Evolutionary conservation across 1,139 yeast genomes (phyloP), one percentile per base, ranked within the genome.

Genomic region (Blastobotrys indianensis): DNA sequence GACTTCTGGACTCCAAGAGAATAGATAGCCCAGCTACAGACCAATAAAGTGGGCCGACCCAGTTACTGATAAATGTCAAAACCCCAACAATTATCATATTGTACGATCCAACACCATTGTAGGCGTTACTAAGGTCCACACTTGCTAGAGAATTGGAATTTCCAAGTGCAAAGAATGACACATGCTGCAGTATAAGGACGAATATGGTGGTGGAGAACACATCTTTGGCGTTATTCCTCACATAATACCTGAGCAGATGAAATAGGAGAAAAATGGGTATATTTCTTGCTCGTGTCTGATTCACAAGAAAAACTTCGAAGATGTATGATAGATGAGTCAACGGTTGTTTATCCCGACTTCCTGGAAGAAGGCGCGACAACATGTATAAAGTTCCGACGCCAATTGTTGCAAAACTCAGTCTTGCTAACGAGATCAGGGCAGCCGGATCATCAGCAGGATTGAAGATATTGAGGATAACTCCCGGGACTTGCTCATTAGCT

Each of bases 131-230:
- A 28, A 92, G 72, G 58, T 92, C 97, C 20, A 92, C 80, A 0
- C 97, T 84, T 0, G 97, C 94, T 55, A 92, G 74, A 42, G 95
- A 88, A 60, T 92, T 92, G 0, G 97, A 88, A 47, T 86, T 87
- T 0, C 97, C 97, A 66, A 84, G 75, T 10, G 87, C 85, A 67
- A 86, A 92, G 60, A 90, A 92, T 0, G 92, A 70, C 40, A 87
- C 69, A 55, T 86, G 82, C 60, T 88, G 94, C 41, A 86, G 57
- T 6, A 76, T 51, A 8, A 68, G 45, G 2, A 57, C 53, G 30
- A 65, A 51, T 7, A 66, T 51, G 16, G 58, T 49, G 4, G 57
- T 49, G 13, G 56, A 47, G 2, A 60, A 50, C n/a, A 56, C 54
- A 23, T 55, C 56, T 13, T 46, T 44, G 25, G 52, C 40, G 25